Evolutionary conservation across 768 basidiomycete genomes (phyloP).

Genomic region (Lactarius hengduanensis): DNA sequence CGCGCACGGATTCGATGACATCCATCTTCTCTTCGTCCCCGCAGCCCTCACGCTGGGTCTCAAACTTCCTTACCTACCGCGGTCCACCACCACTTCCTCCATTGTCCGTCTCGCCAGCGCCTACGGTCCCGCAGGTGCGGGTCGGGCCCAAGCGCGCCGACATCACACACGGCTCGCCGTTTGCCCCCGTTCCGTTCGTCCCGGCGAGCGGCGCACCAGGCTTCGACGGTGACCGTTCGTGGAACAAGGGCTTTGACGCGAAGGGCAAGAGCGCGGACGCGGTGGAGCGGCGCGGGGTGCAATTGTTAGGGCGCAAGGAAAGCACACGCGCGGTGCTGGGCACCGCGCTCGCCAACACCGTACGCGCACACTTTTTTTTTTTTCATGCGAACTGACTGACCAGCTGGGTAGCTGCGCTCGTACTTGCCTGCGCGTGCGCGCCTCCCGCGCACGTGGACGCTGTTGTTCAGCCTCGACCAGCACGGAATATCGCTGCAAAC

Average conservation of each 20-base stretch:
- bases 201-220: conserved; percentile 72
- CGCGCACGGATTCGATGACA: conserved; percentile 34
- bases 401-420: conserved; percentile 55
- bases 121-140: conserved; percentile 18
- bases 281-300: conserved; percentile 43
- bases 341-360: conserved; percentile 55
- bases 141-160: conserved; percentile 20
- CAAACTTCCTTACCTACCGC: conserved; percentile 42
- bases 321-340: conserved; percentile 53
- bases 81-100: conserved; percentile 15
- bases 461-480: conserved; percentile 90
- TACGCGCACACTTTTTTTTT: conserved; percentile 36
- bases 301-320: conserved; percentile 55
- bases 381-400: not conserved
- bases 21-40: conserved; percentile 45
- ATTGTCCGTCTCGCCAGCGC: not conserved
- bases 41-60: conserved; percentile 52
- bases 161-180: conserved; percentile 51
- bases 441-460: conserved; percentile 68
- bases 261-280: conserved; percentile 34
- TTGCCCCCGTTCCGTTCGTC: conserved; percentile 44
- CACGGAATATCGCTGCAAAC: conserved; percentile 93
- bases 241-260: conserved; percentile 64
- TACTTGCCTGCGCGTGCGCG: conserved; percentile 72
- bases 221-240: conserved; percentile 59